Evolutionary conservation across 805 yeast genomes (phyloP).

Genomic region (Candida taoyuanica): DNA sequence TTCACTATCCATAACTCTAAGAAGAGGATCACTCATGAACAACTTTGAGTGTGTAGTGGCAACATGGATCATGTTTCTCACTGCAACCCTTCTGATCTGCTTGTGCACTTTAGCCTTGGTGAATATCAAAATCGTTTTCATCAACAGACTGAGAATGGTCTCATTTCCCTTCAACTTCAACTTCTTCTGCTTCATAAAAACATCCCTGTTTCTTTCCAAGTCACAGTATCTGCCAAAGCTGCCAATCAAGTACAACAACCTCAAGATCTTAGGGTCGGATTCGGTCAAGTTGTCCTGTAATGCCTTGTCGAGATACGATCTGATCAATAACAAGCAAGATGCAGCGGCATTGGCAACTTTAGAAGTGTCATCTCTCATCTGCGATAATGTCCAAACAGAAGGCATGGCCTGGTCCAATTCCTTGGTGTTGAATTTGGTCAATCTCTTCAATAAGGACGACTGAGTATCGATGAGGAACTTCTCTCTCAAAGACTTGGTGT

Average conservation of each 20-base stretch:
- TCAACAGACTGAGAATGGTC: conserved; percentile 50
- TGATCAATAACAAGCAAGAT: conserved; percentile 50
- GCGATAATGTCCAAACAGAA: conserved; percentile 54
- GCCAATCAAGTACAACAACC: conserved; percentile 61
- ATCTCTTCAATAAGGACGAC: conserved; percentile 43
- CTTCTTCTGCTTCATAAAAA: conserved; percentile 34
- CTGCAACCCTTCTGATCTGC: conserved; percentile 45
- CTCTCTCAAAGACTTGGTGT: conserved; percentile 41
- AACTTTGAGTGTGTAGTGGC: conserved; percentile 62
- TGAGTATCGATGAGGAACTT: conserved; percentile 48
- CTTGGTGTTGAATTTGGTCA: conserved; percentile 54
- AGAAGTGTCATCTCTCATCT: conserved; percentile 38
- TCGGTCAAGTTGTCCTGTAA: conserved; percentile 24
- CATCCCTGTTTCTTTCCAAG: conserved; percentile 42
- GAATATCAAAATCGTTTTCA: conserved; percentile 55
- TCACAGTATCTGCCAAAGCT: conserved; percentile 66
- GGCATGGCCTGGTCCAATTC: conserved; percentile 77
- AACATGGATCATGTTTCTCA: conserved; percentile 52
- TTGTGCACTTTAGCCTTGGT: conserved; percentile 33
- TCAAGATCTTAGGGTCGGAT: conserved; percentile 44
- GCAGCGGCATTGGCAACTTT: conserved; percentile 59
- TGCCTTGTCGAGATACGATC: conserved; percentile 38
- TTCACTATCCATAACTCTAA: conserved; percentile 48
- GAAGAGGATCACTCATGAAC: conserved; percentile 53
- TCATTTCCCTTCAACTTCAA: conserved; percentile 47